phyloP scores from a whole-genome alignment of 2,329 filamentous ascomycete genomes.

The Akanthomyces uredinophilus region DNA sequence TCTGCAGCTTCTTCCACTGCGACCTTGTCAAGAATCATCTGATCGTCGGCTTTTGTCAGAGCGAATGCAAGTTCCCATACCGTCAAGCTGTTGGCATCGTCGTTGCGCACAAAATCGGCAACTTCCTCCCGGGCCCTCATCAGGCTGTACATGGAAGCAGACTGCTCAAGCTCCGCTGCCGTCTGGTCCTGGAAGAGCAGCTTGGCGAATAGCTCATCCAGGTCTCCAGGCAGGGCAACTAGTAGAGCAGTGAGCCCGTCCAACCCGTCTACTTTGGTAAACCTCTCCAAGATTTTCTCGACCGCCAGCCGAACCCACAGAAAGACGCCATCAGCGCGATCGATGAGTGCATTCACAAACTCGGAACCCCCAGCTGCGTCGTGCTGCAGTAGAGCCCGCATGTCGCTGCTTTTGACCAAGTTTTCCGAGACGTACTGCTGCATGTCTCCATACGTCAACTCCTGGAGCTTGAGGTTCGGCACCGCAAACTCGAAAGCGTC shows the following conservation, averaged over 20 bases:
- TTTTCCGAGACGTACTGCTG: slow-evolving; percentile 21
- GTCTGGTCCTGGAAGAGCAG: slow-evolving; percentile 27
- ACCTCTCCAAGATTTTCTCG: slow-evolving; percentile 22
- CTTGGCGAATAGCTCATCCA: slow-evolving; percentile 27
- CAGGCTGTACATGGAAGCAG: slow-evolving; percentile 26
- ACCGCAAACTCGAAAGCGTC: slow-evolving; percentile 23
- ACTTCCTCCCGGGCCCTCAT: slow-evolving; percentile 28
- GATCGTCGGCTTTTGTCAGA: slow-evolving; percentile 20
- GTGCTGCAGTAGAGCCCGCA: slow-evolving; percentile 16
- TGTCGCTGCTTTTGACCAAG: slow-evolving; percentile 15
- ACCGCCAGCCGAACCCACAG: slow-evolving; percentile 30
- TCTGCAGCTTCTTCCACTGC: slow-evolving; percentile 21
- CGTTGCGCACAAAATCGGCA: slow-evolving; percentile 29
- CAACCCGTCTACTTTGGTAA: slow-evolving; percentile 5
- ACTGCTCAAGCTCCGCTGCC: slow-evolving; percentile 16
- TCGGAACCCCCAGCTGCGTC: background rate
- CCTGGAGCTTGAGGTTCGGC: slow-evolving; percentile 24
- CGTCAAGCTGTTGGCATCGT: slow-evolving; percentile 26
- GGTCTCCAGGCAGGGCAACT: slow-evolving; percentile 21
- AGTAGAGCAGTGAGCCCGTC: slow-evolving; percentile 14
- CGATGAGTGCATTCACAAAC: slow-evolving; percentile 19
- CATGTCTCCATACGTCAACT: slow-evolving; percentile 26
- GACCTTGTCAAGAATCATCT: slow-evolving; percentile 11
- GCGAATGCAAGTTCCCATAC: slow-evolving; percentile 32
- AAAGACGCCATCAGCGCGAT: slow-evolving; percentile 29